These are phyloP conservation scores for Globisporangium ultimum DNA, from an alignment of 352 stramenopile genomes.

Conservation along the genomic window DNA sequence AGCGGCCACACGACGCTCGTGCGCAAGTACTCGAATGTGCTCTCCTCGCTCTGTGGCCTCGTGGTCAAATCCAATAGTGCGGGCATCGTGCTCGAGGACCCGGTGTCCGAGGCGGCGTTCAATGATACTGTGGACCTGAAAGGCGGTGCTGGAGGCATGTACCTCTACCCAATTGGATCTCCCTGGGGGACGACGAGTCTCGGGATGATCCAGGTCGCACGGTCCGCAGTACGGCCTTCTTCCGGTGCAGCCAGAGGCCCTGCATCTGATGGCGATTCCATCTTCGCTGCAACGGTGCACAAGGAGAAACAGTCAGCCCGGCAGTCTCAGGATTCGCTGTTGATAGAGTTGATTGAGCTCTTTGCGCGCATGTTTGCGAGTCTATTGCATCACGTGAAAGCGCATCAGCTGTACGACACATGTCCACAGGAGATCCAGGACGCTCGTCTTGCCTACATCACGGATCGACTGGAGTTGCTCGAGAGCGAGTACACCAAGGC, in stretches of 20 bases:
- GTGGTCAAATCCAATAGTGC: conserved; percentile 17
- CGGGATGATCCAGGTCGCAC: conserved; percentile 66
- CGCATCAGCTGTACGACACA: conserved; percentile 43
- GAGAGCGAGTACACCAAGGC: conserved; percentile 29
- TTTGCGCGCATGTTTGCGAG: conserved; percentile 58
- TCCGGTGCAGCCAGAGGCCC: conserved; percentile 3
- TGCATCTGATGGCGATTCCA: neutral
- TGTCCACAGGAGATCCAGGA: conserved; percentile 51
- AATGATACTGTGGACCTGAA: conserved; percentile 72
- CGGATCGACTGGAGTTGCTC: conserved; percentile 36
- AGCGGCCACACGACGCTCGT: conserved; percentile 22
- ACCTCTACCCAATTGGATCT: conserved; percentile 53
- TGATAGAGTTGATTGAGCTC: conserved; percentile 46
- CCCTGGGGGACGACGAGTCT: conserved; percentile 43
- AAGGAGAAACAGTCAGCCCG: conserved; percentile 43
- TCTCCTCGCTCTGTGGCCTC: conserved; percentile 56
- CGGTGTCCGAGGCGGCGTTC: conserved; percentile 46
- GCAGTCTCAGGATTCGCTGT: conserved; percentile 44
- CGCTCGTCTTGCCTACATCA: conserved; percentile 39
- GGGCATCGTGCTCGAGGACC: conserved; percentile 34
- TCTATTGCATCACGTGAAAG: conserved; percentile 50
- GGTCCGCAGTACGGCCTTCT: conserved; percentile 23
- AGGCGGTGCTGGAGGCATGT: conserved; percentile 51
- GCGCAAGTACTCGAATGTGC: conserved; percentile 56
- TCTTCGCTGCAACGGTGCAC: conserved; percentile 17